Evolutionary conservation across 352 stramenopile species (phyloP), one percentile per base, ranked within the genome.

Genomic region (Pythium graminicola): DNA sequence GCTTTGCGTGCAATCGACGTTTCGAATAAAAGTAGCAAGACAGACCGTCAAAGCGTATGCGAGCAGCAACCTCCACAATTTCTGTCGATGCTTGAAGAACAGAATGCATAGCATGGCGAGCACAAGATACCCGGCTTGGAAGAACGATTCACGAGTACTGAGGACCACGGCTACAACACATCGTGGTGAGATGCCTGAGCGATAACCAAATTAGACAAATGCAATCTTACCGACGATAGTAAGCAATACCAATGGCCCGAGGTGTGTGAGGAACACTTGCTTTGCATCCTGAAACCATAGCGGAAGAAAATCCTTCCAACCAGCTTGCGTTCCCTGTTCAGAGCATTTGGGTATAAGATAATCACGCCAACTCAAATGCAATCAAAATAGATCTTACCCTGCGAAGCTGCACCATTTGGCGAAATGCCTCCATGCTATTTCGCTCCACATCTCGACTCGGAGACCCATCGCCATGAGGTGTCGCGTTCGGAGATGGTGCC

Each of bases 81-180:
- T 72, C 6, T 81, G 66, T 7, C 81, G 72, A 42, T 89, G 73
- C 35, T 90, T 73, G 41, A 90, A 88, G 68, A 91, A 92, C 9
- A 94, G 51, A 59, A 91, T 90, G 2, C 89, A 59, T 13, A 89
- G 36, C 29, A 85, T 81, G 22, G 83, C 81, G 8, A 94, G 57
- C n/a, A 88, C 67, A 17, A 94, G 56, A 23, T 90, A 94, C 13
- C 83, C 83, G 26, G 87, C 85, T 60, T 94, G 83, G 36, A 94
- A 70, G 38, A 94, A 81, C 2, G 79, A 92, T 3, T 90, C 81
- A 5, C 72, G 62, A 5, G 83, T 91, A 50, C 83, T 94, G 22
- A 94, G 56, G 1, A 79, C 80, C 26, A 94, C 83, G 29, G 76
- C 81, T 92, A 59, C 9, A 65, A 11, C 28, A 38, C 38, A 45